Percentiles rank a stretch among this genome's conserved stretches.
Conservation (phyloP, 2,329 filamentous ascomycete species). For the Diaporthe vexans region DNA sequence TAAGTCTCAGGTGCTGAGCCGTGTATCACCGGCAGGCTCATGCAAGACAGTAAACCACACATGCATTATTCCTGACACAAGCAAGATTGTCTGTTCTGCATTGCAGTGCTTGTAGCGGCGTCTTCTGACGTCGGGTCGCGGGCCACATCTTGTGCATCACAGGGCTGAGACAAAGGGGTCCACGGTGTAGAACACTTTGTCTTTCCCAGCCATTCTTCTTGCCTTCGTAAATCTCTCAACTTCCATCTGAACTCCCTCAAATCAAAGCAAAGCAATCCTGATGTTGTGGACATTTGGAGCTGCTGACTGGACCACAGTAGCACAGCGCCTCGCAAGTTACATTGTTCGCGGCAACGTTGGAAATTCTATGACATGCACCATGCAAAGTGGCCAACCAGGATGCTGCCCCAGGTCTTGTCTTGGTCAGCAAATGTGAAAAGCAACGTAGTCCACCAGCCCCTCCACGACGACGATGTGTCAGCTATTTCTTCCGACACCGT, state of each 20-base stretch:
- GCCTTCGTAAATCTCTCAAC: background rate
- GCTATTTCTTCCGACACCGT: background rate
- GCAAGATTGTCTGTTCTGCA: conserved; percentile 18
- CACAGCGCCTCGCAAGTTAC: background rate
- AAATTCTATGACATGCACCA: background rate
- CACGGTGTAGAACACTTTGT: background rate
- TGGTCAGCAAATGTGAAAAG: conserved; percentile 12
- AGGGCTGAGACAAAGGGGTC: conserved; percentile 18
- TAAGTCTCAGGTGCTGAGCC: background rate
- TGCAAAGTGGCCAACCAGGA: conserved; percentile 15
- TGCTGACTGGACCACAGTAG: conserved; percentile 1
- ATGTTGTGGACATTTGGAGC: background rate
- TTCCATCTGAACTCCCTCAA: background rate
- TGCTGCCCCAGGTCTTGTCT: background rate
- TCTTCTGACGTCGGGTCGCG: background rate
- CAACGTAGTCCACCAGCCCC: background rate
- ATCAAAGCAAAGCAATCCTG: background rate
- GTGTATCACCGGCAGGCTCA: conserved; percentile 1
- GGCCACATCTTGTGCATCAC: background rate
- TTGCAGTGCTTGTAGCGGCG: conserved; percentile 3
- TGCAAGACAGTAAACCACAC: conserved; percentile 9
- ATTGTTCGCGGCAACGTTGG: background rate
- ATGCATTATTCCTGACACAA: conserved; percentile 15
- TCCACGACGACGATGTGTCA: conserved; percentile 17
- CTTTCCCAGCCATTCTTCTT: background rate